A percentile compares a stretch with the other conserved stretches of the same genome.
These are phyloP conservation scores for Thalassiosira hispida DNA, from an alignment of 352 stramenopile species.

Conservation along the genomic window DNA sequence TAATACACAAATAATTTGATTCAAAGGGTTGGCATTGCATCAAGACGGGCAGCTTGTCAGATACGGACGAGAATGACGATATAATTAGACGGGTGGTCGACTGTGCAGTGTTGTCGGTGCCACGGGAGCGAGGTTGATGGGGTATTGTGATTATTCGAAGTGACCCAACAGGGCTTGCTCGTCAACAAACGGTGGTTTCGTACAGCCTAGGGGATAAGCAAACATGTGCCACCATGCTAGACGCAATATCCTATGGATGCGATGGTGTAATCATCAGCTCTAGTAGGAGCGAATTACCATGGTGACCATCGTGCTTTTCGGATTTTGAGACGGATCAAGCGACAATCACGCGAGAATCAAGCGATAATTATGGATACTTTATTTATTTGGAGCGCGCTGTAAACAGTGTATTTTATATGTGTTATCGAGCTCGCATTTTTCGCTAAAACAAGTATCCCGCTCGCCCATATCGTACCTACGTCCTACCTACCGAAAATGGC, in stretches of 20 bases:
- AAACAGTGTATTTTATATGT: neutral
- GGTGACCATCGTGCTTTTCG: too few species aligned
- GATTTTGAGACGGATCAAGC: too few species aligned
- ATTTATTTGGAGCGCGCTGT: too few species aligned
- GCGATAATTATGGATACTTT: too few species aligned
- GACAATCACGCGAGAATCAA: too few species aligned
- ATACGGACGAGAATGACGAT: neutral
- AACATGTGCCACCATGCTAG: neutral
- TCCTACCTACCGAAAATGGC: too few species aligned
- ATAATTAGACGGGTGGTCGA: neutral
- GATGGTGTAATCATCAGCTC: neutral
- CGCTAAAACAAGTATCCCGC: neutral
- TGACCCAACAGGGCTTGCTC: neutral
- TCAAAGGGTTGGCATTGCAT: neutral
- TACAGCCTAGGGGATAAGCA: neutral
- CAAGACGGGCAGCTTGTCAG: neutral
- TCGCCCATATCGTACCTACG: too few species aligned
- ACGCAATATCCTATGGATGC: neutral
- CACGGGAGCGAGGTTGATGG: too few species aligned
- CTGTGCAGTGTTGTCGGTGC: too few species aligned
- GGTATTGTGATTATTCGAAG: neutral
- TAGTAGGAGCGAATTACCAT: neutral
- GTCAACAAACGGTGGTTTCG: conserved; percentile 1
- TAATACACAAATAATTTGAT: neutral
- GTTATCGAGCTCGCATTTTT: neutral